These are phyloP conservation scores for Solanum sitiens DNA, from an alignment of 257 asterid genomes.

Conservation along the genomic window DNA sequence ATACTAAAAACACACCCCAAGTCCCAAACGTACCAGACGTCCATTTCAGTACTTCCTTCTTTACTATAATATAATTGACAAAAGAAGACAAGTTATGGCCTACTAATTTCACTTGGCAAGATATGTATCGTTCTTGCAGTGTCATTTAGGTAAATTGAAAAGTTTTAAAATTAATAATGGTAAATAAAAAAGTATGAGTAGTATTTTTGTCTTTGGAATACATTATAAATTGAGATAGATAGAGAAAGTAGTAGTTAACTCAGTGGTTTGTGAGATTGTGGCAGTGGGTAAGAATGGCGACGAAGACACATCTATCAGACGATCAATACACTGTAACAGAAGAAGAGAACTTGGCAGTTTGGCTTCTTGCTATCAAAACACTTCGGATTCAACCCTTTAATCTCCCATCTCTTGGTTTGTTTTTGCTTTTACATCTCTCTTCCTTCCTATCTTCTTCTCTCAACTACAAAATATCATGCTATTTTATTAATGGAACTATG, in stretches of 20 bases:
- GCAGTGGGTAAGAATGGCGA: neutral
- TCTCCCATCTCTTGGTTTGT: constrained; percentile 71
- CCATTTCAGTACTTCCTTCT: neutral
- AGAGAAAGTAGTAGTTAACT: neutral
- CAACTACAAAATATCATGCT: neutral
- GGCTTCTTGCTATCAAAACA: constrained; percentile 73
- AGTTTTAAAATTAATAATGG: too few relatives aligned
- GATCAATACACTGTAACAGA: constrained; percentile 1
- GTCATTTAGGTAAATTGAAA: too few relatives aligned
- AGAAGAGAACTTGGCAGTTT: constrained; percentile 84
- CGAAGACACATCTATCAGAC: neutral
- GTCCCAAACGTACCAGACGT: neutral
- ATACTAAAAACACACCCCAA: too few relatives aligned
- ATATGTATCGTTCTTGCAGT: neutral
- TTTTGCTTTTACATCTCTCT: neutral
- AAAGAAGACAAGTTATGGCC: neutral
- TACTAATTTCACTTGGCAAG: neutral
- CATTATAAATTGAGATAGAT: too few relatives aligned
- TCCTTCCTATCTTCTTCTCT: neutral
- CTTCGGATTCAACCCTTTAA: constrained; percentile 64
- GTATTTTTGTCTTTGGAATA: too few relatives aligned
- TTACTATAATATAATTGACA: too few relatives aligned
- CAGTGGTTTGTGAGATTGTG: neutral
- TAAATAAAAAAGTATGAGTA: neutral
- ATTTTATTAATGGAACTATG: neutral